phyloP scores from a whole-genome alignment of 257 asterid species.

The Jasminum sambac region DNA sequence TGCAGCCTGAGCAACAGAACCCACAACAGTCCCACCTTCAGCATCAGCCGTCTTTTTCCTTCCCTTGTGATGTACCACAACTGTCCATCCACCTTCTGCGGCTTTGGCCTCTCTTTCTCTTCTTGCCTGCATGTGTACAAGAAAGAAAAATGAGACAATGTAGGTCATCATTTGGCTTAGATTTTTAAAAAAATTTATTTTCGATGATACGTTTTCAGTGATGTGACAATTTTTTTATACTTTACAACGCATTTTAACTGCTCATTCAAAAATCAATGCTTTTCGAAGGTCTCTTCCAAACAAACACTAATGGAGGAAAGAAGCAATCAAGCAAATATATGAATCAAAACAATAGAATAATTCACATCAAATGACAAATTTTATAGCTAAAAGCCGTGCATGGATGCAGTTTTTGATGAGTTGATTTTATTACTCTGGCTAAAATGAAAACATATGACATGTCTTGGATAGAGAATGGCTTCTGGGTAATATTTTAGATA shows the following conservation, averaged over 20 bases:
- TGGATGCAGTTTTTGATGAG: not conserved
- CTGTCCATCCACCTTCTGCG: constrained; percentile 96
- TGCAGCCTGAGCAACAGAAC: constrained; percentile 91
- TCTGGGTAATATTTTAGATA: not conserved
- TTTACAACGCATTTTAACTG: no score
- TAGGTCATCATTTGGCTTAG: not conserved
- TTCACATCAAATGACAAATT: not conserved
- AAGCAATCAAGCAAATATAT: not conserved
- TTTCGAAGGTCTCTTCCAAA: no score
- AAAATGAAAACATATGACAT: not conserved
- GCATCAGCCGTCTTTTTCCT: constrained; percentile 87
- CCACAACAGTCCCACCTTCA: constrained; percentile 82
- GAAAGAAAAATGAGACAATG: constrained; percentile 13
- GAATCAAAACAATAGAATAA: not conserved
- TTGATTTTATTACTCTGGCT: not conserved
- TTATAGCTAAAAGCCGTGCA: not conserved
- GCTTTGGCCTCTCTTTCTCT: constrained; percentile 70
- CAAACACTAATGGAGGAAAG: constrained; percentile 11
- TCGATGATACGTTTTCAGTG: no score
- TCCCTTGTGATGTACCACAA: constrained; percentile 89
- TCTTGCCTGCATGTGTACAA: constrained; percentile 56
- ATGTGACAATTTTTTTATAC: no score
- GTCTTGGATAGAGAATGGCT: not conserved
- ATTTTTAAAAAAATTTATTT: no score
- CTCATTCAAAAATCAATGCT: no score